These are phyloP conservation scores for Pythium periplocum DNA, from an alignment of 352 stramenopile genomes.

Conservation along the genomic window DNA sequence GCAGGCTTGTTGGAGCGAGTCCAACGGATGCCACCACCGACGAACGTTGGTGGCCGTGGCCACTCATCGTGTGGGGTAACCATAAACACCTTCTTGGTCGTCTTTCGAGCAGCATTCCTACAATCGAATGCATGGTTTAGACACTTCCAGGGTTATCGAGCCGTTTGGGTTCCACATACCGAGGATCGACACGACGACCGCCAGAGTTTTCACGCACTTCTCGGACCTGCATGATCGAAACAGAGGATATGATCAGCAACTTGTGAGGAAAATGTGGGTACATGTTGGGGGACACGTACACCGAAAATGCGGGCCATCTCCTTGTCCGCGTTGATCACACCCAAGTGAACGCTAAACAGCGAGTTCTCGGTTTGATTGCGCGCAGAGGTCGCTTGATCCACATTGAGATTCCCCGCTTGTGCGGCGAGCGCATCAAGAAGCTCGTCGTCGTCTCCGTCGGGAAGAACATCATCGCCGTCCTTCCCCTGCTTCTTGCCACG, in stretches of 20 bases:
- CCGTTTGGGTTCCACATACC: slow-evolving; percentile 16
- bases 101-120: slow-evolving; percentile 50
- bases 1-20: slow-evolving; percentile 74
- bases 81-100: slow-evolving; percentile 69
- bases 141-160: too few species aligned
- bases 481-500: slow-evolving; percentile 9
- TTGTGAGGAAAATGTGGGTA: not conserved
- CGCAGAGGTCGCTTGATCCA: slow-evolving; percentile 26
- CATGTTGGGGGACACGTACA: slow-evolving; percentile 19
- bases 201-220: slow-evolving; percentile 37
- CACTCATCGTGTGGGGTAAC: slow-evolving; percentile 78
- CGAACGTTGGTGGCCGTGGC: slow-evolving; percentile 81
- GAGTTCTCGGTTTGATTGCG: slow-evolving; percentile 43
- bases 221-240: slow-evolving; percentile 42
- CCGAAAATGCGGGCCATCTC: slow-evolving; percentile 89
- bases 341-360: slow-evolving; percentile 61
- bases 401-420: slow-evolving; percentile 31
- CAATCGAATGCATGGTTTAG: not conserved
- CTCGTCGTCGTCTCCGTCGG: slow-evolving; percentile 43
- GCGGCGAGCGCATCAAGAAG: slow-evolving; percentile 57
- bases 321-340: slow-evolving; percentile 80
- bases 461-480: slow-evolving; percentile 21
- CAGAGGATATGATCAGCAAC: not conserved
- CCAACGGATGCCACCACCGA: slow-evolving; percentile 83
- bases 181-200: slow-evolving; percentile 50